A percentile compares a stretch with the other conserved stretches of the same genome.
Conservation (phyloP, 768 basidiomycete genomes). For the Xerocomus spinulosus region DNA sequence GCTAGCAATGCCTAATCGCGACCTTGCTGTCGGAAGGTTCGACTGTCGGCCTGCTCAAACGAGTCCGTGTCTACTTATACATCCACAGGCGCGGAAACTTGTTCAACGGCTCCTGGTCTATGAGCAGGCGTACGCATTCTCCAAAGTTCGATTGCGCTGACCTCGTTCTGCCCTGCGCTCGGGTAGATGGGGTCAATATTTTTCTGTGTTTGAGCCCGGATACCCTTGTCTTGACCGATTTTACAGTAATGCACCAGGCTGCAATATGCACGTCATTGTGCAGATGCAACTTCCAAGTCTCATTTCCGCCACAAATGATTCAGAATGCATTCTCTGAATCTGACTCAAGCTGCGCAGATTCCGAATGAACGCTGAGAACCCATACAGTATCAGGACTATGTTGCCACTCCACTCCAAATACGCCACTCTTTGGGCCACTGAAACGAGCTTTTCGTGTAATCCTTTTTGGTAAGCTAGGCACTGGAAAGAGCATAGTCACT, state of each 20-base stretch:
- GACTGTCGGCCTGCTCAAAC: too few relatives aligned
- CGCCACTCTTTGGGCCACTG: conserved; percentile 9
- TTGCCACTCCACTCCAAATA: conserved; percentile 6
- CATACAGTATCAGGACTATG: conserved; percentile 10
- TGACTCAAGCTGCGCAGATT: conserved; percentile 4
- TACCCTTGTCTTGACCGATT: conserved; percentile 38
- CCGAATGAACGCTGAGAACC: conserved; percentile 10
- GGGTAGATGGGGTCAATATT: conserved; percentile 34
- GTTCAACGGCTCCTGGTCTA: too few relatives aligned
- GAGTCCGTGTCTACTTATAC: too few relatives aligned
- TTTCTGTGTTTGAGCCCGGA: conserved; percentile 30
- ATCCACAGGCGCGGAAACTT: too few relatives aligned
- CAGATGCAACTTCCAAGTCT: conserved; percentile 11
- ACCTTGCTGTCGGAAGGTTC: too few relatives aligned
- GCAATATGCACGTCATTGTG: conserved; percentile 25
- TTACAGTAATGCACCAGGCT: conserved; percentile 31
- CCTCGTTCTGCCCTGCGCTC: conserved; percentile 38
- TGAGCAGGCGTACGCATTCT: conserved; percentile 34
- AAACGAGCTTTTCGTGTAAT: conserved; percentile 27
- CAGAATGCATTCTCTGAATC: background rate
- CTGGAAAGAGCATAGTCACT: conserved; percentile 38
- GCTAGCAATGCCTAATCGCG: too few relatives aligned
- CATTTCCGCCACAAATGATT: conserved; percentile 20
- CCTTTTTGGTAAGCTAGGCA: conserved; percentile 39
- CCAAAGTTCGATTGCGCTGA: conserved; percentile 33